Evolutionary conservation across 352 stramenopile genomes (phyloP).

Genomic region (Pythium volutum): DNA sequence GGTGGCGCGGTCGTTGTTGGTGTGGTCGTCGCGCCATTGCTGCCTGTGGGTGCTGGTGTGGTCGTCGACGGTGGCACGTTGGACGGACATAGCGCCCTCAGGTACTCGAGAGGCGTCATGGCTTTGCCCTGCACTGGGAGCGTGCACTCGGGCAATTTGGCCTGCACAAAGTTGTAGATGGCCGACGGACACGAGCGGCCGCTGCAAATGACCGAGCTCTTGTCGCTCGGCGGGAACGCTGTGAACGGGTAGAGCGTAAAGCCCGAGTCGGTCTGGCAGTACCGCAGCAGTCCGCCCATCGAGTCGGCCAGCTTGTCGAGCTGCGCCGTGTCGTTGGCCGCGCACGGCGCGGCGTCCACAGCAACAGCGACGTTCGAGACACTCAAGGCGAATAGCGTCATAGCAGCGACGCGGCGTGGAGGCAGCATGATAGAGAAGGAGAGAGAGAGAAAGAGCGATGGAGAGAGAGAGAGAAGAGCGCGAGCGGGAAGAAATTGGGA

Average conservation of each 20-base stretch:
- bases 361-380: not conserved
- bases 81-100: constrained; percentile 24
- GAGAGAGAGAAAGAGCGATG: not conserved
- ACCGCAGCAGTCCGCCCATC: constrained; percentile 19
- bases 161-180: constrained; percentile 17
- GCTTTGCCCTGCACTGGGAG: constrained; percentile 18
- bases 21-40: not conserved
- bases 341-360: constrained; percentile 13
- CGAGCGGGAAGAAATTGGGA: not conserved
- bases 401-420: not conserved
- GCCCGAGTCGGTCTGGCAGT: constrained; percentile 33
- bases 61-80: not conserved
- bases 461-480: too few relatives aligned
- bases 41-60: not conserved
- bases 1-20: not conserved
- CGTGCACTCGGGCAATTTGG: constrained; percentile 25
- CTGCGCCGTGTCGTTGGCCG: constrained; percentile 10
- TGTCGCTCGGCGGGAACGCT: constrained; percentile 19
- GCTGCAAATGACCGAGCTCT: constrained; percentile 28
- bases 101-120: constrained; percentile 24
- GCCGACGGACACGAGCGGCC: constrained; percentile 33
- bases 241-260: constrained; percentile 33
- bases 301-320: constrained; percentile 9
- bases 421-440: not conserved
- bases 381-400: constrained; percentile 1